Conservation (phyloP, 177 flowering plant species). For the Tripterygium wilfordii region DNA sequence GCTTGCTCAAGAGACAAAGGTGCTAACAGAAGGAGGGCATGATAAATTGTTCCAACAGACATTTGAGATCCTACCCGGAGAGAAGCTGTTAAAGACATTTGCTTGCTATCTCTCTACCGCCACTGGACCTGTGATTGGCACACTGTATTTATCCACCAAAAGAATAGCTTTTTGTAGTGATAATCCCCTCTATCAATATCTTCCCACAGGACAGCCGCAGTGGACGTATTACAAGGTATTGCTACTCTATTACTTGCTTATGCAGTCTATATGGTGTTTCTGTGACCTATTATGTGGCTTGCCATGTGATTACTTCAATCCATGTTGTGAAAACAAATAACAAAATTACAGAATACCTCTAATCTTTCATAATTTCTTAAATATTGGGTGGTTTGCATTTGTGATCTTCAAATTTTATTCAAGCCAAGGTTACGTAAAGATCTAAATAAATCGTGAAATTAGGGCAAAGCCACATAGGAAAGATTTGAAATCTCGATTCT, state of each 20-base stretch:
- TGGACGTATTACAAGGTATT: constrained; percentile 26
- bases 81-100: constrained; percentile 23
- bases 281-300: too few relatives aligned
- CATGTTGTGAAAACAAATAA: too few relatives aligned
- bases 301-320: neutral
- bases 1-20: constrained; percentile 28
- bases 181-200: constrained; percentile 10
- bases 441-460: too few relatives aligned
- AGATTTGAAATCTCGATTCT: too few relatives aligned
- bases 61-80: constrained; percentile 19
- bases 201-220: constrained; percentile 11
- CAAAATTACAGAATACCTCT: too few relatives aligned
- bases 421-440: too few relatives aligned
- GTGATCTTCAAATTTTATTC: too few relatives aligned
- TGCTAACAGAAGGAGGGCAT: constrained; percentile 26
- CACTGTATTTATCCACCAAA: constrained; percentile 19
- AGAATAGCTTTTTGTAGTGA: constrained; percentile 29
- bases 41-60: constrained; percentile 19
- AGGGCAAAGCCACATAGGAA: too few relatives aligned
- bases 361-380: too few relatives aligned
- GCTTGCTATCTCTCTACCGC: constrained; percentile 29
- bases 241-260: neutral
- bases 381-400: too few relatives aligned
- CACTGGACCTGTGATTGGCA: constrained; percentile 29
- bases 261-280: neutral